Percentiles rank a stretch among this genome's conserved stretches.
These are phyloP conservation scores for Myriosclerotinia curreyana DNA, from an alignment of 2,329 filamentous ascomycete species.

Conservation along the genomic window DNA sequence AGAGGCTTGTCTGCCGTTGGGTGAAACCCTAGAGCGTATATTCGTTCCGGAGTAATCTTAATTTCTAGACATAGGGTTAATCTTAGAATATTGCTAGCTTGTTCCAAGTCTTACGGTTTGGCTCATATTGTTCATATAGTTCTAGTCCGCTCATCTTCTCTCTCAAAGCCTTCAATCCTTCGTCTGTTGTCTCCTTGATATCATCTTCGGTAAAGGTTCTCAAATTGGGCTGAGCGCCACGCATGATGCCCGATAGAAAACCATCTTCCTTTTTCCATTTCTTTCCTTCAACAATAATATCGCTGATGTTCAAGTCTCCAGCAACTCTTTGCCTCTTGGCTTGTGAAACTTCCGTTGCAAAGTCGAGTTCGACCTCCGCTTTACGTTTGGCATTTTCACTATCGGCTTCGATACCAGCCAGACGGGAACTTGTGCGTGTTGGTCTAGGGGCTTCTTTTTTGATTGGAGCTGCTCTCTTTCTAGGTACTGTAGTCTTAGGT, in stretches of 20 bases:
- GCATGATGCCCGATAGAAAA: constrained; percentile 61
- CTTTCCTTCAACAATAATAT: constrained; percentile 77
- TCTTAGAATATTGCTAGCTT: constrained; percentile 7
- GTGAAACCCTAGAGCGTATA: constrained; percentile 87
- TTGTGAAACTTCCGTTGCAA: constrained; percentile 53
- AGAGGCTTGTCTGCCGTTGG: constrained; percentile 82
- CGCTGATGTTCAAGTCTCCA: constrained; percentile 67
- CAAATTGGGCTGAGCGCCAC: constrained; percentile 73
- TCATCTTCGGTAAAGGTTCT: constrained; percentile 85
- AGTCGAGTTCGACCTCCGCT: constrained; percentile 60
- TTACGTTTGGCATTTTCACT: constrained; percentile 65
- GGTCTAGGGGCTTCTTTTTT: constrained; percentile 50
- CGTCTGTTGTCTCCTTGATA: constrained; percentile 73
- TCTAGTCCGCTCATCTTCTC: constrained; percentile 73
- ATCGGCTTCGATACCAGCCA: constrained; percentile 54
- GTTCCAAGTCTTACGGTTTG: constrained; percentile 58
- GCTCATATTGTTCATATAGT: constrained; percentile 80
- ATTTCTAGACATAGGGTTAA: constrained; percentile 56
- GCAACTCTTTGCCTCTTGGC: constrained; percentile 63
- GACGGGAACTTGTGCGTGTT: constrained; percentile 56
- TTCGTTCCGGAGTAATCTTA: constrained; percentile 83
- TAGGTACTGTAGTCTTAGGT: constrained; percentile 45
- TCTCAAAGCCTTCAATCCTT: constrained; percentile 68
- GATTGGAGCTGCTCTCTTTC: constrained; percentile 45
- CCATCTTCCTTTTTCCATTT: constrained; percentile 68